Conservation (phyloP, 768 basidiomycete genomes). For the Candolleomyces eurysporus region DNA sequence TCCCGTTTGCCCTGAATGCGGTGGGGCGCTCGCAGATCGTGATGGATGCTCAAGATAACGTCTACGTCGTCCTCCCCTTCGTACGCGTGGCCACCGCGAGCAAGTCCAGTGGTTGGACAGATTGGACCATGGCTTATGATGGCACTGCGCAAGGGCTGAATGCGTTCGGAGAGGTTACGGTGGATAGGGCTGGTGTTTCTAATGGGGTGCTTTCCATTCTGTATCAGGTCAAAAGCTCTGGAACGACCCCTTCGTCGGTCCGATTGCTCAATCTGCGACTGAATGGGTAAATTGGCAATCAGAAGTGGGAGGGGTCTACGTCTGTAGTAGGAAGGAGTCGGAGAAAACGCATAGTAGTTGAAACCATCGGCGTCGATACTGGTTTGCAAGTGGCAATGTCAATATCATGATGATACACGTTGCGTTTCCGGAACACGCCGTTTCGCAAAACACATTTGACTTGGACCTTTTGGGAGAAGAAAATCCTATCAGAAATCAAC, state of each 20-base stretch:
- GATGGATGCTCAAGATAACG: conserved; percentile 38
- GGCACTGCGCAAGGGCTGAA: conserved; percentile 37
- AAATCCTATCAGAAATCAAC: too few species aligned
- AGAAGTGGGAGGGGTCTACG: too few species aligned
- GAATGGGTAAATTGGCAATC: conserved; percentile 23
- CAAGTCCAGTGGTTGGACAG: conserved; percentile 42
- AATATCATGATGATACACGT: too few species aligned
- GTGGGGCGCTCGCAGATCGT: conserved; percentile 48
- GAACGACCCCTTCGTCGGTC: conserved; percentile 42
- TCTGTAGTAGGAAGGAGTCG: too few species aligned
- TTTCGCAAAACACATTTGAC: too few species aligned
- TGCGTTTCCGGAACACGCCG: too few species aligned
- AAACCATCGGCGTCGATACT: too few species aligned
- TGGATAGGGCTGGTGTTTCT: conserved; percentile 38
- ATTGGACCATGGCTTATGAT: conserved; percentile 45
- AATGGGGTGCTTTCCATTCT: conserved; percentile 39
- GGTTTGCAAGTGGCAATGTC: too few species aligned
- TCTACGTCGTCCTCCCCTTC: conserved; percentile 44
- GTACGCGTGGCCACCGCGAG: conserved; percentile 43
- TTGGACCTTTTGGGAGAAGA: too few species aligned
- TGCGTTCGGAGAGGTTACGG: conserved; percentile 46
- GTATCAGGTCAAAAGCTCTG: conserved; percentile 41
- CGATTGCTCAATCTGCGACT: conserved; percentile 32
- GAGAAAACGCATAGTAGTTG: too few species aligned
- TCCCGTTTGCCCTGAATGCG: conserved; percentile 40